These are phyloP conservation scores for Novakomyces olei DNA, from an alignment of 805 yeast species.

Conservation along the genomic window DNA sequence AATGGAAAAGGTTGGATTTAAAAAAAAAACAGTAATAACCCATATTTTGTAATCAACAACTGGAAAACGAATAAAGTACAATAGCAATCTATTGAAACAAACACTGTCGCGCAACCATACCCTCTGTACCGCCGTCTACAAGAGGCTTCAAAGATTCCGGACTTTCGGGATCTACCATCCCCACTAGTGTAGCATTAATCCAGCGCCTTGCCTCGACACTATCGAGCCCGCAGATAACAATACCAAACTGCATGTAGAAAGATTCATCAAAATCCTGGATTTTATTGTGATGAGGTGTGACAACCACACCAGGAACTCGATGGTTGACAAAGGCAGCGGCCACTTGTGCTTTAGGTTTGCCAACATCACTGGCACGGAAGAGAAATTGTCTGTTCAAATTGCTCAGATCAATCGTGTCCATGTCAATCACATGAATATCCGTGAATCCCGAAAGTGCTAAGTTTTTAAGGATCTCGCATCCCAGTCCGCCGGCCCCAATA, in stretches of 20 bases:
- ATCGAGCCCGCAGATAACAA: conserved; percentile 74
- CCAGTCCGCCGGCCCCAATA: conserved; percentile 95
- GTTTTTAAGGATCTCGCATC: conserved; percentile 74
- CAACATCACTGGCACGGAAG: conserved; percentile 74
- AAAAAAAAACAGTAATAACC: no score
- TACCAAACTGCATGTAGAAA: conserved; percentile 44
- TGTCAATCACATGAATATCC: conserved; percentile 71
- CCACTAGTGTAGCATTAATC: conserved; percentile 52
- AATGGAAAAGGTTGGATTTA: neutral
- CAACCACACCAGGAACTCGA: neutral
- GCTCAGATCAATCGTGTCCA: conserved; percentile 83
- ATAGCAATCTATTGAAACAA: neutral
- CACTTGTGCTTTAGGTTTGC: conserved; percentile 57
- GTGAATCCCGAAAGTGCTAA: conserved; percentile 60
- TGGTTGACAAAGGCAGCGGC: neutral
- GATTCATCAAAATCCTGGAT: conserved; percentile 40
- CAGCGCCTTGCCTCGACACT: conserved; percentile 76
- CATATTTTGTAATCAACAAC: no score
- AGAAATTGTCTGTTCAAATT: conserved; percentile 84
- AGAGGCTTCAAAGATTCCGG: conserved; percentile 35
- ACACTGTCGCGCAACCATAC: no score
- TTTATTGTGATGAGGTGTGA: conserved; percentile 24
- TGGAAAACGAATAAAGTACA: no score
- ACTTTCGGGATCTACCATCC: conserved; percentile 32
- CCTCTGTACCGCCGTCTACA: conserved; percentile 89